These are phyloP conservation scores for Suhomyces vadensis DNA, from an alignment of 805 yeast species.

Conservation along the genomic window DNA sequence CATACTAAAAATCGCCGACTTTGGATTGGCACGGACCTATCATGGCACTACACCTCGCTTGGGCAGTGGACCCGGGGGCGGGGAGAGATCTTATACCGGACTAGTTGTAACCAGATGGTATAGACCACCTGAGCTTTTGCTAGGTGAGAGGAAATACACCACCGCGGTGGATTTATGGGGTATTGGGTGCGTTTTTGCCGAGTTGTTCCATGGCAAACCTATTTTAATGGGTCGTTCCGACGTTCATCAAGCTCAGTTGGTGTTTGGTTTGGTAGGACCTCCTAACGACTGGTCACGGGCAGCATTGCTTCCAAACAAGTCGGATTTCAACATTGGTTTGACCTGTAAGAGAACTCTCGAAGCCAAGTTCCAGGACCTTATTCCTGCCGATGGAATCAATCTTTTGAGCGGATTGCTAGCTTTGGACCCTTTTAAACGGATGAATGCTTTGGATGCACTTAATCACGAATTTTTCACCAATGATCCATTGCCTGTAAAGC, in stretches of 20 bases:
- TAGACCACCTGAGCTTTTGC: conserved; percentile 88
- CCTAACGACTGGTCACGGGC: conserved; percentile 72
- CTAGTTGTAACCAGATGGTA: conserved; percentile 96
- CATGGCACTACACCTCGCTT: conserved; percentile 59
- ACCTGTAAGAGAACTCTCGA: conserved; percentile 49
- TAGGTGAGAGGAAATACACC: conserved; percentile 84
- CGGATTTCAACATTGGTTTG: conserved; percentile 47
- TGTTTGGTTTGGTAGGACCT: conserved; percentile 80
- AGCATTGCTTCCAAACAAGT: conserved; percentile 54
- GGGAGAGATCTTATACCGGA: conserved; percentile 53
- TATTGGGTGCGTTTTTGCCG: conserved; percentile 93
- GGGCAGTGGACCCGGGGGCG: conserved; percentile 59
- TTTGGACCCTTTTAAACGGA: conserved; percentile 70
- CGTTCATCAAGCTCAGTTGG: conserved; percentile 79
- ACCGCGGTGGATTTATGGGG: conserved; percentile 99
- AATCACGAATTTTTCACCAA: conserved; percentile 65
- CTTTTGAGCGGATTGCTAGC: conserved; percentile 62
- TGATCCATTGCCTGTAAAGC: conserved; percentile 64
- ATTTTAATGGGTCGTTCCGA: conserved; percentile 85
- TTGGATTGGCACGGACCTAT: conserved; percentile 84
- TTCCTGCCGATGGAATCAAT: conserved; percentile 50
- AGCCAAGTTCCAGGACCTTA: conserved; percentile 44
- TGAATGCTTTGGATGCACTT: conserved; percentile 79
- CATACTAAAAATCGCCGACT: conserved; percentile 86
- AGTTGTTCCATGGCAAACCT: conserved; percentile 78